Percentiles rank a stretch among this genome's conserved stretches.
Evolutionary conservation across 2,329 filamentous ascomycete genomes (phyloP).

Genomic region (Pseudodiploospora longispora): DNA sequence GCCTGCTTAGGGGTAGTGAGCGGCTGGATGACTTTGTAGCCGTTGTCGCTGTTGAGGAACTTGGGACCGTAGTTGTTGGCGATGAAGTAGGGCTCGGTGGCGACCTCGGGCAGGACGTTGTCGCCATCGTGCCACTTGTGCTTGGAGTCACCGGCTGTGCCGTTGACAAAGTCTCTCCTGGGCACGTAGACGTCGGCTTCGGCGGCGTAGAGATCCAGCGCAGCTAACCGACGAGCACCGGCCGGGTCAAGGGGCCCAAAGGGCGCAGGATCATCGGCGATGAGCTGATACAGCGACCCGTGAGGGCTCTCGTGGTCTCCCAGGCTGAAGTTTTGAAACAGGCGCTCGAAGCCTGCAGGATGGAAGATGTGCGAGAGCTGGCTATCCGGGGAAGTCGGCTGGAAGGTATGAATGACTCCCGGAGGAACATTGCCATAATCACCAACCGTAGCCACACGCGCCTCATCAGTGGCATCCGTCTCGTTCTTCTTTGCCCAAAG

Average conservation of each 20-base stretch:
- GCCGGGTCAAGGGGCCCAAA: slow-evolving; percentile 13
- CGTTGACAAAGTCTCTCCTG: slow-evolving; percentile 14
- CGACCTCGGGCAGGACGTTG: slow-evolving; percentile 9
- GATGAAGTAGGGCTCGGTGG: slow-evolving; percentile 12
- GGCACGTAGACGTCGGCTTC: slow-evolving; percentile 9
- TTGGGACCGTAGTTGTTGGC: slow-evolving; percentile 16
- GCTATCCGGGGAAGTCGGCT: slow-evolving; percentile 14
- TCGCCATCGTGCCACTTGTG: slow-evolving; percentile 14
- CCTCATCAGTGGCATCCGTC: slow-evolving; percentile 11
- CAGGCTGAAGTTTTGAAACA: slow-evolving; percentile 11
- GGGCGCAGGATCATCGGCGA: slow-evolving; percentile 7
- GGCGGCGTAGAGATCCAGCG: slow-evolving; percentile 12
- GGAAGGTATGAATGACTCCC: slow-evolving; percentile 15
- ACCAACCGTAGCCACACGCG: slow-evolving; percentile 11
- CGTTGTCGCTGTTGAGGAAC: slow-evolving; percentile 12
- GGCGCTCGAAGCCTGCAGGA: slow-evolving; percentile 15
- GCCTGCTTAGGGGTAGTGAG: slow-evolving; percentile 10
- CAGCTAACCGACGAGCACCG: slow-evolving; percentile 1
- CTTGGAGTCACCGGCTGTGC: slow-evolving; percentile 9
- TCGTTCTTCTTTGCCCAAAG: slow-evolving; percentile 15
- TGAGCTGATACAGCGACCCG: slow-evolving; percentile 11
- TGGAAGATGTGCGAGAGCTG: slow-evolving; percentile 16
- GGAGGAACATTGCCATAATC: slow-evolving; percentile 16
- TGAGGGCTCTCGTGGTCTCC: slow-evolving; percentile 8
- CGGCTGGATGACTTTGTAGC: slow-evolving; percentile 16